These are phyloP conservation scores for Quercus mongolica DNA, from an alignment of 306 rosid species.

Conservation along the genomic window DNA sequence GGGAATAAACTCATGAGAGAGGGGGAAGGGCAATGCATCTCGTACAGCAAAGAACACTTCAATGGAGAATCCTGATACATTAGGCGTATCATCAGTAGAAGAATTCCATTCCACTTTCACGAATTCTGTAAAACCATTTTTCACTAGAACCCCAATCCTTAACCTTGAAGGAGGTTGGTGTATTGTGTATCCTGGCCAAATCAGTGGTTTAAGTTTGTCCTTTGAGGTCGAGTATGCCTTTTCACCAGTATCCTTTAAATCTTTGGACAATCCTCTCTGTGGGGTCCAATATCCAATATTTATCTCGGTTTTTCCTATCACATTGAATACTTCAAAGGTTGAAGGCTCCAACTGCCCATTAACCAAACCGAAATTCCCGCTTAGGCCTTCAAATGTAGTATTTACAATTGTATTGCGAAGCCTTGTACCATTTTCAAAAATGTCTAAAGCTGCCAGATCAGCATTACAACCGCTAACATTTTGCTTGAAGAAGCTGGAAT, in stretches of 20 bases:
- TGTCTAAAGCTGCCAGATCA: constrained; percentile 11
- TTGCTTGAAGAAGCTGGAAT: background rate
- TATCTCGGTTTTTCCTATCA: constrained; percentile 20
- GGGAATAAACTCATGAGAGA: constrained; percentile 15
- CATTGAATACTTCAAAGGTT: constrained; percentile 26
- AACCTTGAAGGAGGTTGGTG: constrained; percentile 10
- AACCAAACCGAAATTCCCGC: constrained; percentile 22
- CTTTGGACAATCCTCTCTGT: no score
- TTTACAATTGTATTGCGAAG: background rate
- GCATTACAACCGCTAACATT: background rate
- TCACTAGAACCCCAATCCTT: constrained; percentile 31
- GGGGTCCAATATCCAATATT: constrained; percentile 29
- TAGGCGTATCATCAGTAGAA: background rate
- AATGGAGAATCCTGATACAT: constrained; percentile 23
- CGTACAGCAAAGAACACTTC: constrained; percentile 23
- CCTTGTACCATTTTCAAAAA: background rate
- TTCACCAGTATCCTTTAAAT: background rate
- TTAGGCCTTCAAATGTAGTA: constrained; percentile 14
- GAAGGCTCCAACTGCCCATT: constrained; percentile 31
- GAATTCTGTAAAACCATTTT: constrained; percentile 16
- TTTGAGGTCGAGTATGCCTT: background rate
- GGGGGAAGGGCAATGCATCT: constrained; percentile 21
- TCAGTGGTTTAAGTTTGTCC: constrained; percentile 11
- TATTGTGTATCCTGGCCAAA: constrained; percentile 41
- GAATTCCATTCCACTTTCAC: constrained; percentile 6